Conservation (phyloP, 2,329 filamentous ascomycete genomes). For the Colletotrichum magnum region DNA sequence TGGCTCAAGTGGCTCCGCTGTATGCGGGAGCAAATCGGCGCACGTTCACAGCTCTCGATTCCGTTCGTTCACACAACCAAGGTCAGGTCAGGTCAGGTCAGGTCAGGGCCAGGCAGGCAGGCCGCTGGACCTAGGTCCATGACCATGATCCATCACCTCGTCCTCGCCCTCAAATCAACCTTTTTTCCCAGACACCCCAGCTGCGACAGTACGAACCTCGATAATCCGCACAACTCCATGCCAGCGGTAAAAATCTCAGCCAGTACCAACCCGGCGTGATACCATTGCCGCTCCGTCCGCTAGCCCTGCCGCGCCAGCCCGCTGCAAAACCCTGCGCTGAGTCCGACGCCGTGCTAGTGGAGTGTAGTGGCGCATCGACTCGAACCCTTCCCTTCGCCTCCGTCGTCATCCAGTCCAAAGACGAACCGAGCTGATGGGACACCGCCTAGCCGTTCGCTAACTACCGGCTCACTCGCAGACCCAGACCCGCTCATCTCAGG, state of each 20-base stretch:
- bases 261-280: constrained; percentile 15
- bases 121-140: no score
- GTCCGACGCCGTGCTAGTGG: constrained; percentile 26
- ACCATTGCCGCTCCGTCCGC: not conserved
- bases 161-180: constrained; percentile 18
- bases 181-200: constrained; percentile 13
- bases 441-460: constrained; percentile 35
- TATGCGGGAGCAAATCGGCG: constrained; percentile 36
- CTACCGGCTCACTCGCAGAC: constrained; percentile 25
- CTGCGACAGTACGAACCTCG: constrained; percentile 2
- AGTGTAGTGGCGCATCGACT: constrained; percentile 24
- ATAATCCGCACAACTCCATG: constrained; percentile 11
- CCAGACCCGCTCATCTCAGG: constrained; percentile 25
- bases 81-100: no score
- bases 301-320: not conserved
- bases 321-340: constrained; percentile 20
- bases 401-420: constrained; percentile 25
- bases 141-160: no score
- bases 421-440: constrained; percentile 39
- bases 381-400: constrained; percentile 20
- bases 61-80: not conserved
- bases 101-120: no score
- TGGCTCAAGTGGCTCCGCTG: constrained; percentile 18
- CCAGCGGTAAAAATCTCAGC: constrained; percentile 23
- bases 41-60: constrained; percentile 17